Conservation (phyloP, 2,329 filamentous ascomycete genomes). For the Xylariomycetidae sp. region DNA sequence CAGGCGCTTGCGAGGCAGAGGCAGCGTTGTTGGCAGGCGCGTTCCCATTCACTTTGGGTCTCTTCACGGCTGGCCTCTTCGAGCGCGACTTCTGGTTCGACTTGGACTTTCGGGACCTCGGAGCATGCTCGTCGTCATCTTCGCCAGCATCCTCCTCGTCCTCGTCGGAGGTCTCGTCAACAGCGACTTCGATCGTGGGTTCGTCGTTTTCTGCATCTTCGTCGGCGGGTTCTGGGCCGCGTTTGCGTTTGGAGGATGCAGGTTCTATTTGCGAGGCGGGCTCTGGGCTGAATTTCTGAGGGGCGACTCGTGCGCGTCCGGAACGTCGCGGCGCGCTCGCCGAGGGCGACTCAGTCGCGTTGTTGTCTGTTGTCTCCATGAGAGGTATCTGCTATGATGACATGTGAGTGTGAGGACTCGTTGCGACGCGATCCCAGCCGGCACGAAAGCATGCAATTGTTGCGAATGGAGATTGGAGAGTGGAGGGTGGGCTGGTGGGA, state of each 20-base stretch:
- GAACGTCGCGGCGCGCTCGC: constrained; percentile 56
- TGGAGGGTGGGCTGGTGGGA: background rate
- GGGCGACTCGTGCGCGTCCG: constrained; percentile 58
- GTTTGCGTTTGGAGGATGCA: constrained; percentile 52
- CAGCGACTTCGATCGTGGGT: constrained; percentile 36
- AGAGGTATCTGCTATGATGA: constrained; percentile 37
- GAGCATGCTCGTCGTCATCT: constrained; percentile 39
- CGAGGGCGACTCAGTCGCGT: constrained; percentile 46
- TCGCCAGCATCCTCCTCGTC: constrained; percentile 37
- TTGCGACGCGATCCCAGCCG: constrained; percentile 20
- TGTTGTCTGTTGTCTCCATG: constrained; percentile 50
- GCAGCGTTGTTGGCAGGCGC: constrained; percentile 31
- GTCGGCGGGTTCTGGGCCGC: constrained; percentile 37
- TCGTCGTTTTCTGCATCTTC: constrained; percentile 35
- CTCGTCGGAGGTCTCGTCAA: constrained; percentile 31
- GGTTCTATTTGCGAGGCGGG: constrained; percentile 23
- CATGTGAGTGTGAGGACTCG: constrained; percentile 28
- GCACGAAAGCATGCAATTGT: constrained; percentile 4
- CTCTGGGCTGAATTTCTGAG: constrained; percentile 55
- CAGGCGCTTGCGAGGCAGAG: constrained; percentile 29
- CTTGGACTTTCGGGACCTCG: constrained; percentile 31
- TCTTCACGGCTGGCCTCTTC: constrained; percentile 56
- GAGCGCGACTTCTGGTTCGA: constrained; percentile 38
- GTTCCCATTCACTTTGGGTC: constrained; percentile 56
- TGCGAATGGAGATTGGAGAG: constrained; percentile 13